Percentiles rank a stretch among this genome's conserved stretches.
These are phyloP conservation scores for Lablab purpureus DNA, from an alignment of 306 rosid species.

Conservation along the genomic window DNA sequence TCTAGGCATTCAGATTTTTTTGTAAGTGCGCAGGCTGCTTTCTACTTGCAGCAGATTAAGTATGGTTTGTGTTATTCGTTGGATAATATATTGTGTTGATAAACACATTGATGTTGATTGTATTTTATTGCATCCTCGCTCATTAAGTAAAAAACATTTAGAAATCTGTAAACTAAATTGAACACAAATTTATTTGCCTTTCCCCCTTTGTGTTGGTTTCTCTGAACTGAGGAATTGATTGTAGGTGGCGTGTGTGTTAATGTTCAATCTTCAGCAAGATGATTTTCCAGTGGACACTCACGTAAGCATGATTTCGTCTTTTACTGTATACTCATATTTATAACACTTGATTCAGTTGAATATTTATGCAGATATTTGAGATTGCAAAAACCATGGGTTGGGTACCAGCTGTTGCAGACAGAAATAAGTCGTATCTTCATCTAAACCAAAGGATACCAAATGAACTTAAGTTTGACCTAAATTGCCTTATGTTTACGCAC, in stretches of 20 bases:
- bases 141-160: conserved; percentile 3
- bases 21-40: background rate
- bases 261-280: conserved; percentile 78
- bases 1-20: conserved; percentile 12
- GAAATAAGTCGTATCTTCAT: conserved; percentile 86
- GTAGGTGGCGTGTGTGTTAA: conserved; percentile 63
- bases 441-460: conserved; percentile 84
- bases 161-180: conserved; percentile 26
- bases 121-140: conserved; percentile 2
- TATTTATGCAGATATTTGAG: conserved; percentile 75
- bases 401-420: conserved; percentile 81
- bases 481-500: conserved; percentile 87
- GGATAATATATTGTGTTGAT: background rate
- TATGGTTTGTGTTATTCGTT: background rate
- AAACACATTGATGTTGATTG: conserved; percentile 22
- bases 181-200: conserved; percentile 3
- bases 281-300: conserved; percentile 98
- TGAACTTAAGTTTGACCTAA: conserved; percentile 86
- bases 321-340: conserved; percentile 8
- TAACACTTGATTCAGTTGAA: conserved; percentile 12
- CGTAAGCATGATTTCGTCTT: conserved; percentile 59
- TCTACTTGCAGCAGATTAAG: background rate
- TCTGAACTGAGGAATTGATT: conserved; percentile 37
- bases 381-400: conserved; percentile 80
- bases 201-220: conserved; percentile 19